Conservation (phyloP, 2,329 filamentous ascomycete genomes). For the Stagonosporopsis chrysanthemi region DNA sequence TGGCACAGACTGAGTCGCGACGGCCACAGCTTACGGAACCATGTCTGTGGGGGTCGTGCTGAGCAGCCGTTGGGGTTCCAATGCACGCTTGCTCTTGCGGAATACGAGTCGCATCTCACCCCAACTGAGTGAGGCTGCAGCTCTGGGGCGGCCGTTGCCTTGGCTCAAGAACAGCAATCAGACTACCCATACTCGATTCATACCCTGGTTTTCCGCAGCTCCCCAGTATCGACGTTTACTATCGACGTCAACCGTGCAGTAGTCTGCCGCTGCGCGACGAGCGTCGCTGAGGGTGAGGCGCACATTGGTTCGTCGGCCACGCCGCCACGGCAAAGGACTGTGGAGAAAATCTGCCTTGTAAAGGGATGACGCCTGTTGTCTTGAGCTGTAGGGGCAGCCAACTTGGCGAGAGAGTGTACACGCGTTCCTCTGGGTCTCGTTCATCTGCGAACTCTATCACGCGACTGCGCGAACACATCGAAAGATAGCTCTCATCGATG, state of each 20-base stretch:
- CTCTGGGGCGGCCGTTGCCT: conserved; percentile 4
- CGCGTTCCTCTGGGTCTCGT: conserved; percentile 4
- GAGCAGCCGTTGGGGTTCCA: conserved; percentile 6
- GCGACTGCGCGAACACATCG: not conserved
- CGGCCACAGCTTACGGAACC: conserved; percentile 12
- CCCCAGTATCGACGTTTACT: not conserved
- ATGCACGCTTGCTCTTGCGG: not conserved
- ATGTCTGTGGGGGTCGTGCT: conserved; percentile 14
- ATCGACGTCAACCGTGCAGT: not conserved
- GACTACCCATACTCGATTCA: conserved; percentile 4
- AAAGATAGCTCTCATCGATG: conserved; percentile 2
- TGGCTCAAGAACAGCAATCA: not conserved
- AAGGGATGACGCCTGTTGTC: conserved; percentile 13
- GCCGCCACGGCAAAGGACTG: not conserved
- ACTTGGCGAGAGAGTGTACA: conserved; percentile 8
- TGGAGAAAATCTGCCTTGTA: not conserved
- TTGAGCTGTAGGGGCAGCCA: not conserved
- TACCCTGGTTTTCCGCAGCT: conserved; percentile 1
- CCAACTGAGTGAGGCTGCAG: conserved; percentile 4
- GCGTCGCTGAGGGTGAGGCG: conserved; percentile 1
- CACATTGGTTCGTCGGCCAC: not conserved
- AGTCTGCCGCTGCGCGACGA: not conserved
- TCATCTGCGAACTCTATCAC: conserved; percentile 5
- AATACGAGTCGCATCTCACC: not conserved
- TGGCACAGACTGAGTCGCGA: conserved; percentile 17